Evolutionary conservation across 2,329 filamentous ascomycete species (phyloP), one percentile per base, ranked within the genome.

Genomic region (Fusarium sacchari): DNA sequence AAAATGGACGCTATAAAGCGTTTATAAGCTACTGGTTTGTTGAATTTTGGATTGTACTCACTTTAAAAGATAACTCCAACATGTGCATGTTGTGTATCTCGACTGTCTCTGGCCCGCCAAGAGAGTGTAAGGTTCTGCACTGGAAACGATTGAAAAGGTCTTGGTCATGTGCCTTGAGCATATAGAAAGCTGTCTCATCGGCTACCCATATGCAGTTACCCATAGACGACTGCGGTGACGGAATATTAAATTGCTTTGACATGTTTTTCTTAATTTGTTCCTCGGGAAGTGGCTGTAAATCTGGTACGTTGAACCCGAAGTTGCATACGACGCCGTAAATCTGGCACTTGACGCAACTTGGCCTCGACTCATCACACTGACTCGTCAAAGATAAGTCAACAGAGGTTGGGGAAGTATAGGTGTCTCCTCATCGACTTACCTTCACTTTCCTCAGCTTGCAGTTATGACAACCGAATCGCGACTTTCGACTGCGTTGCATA

Each of bases 201-300:
- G 32, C 32, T 22, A 10, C 32, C 49, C 49, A 53, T 22, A 53
- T 36, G 7, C 5, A 26, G 10, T 37, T 53, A 3, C 32, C 49
- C 10, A 13, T 53, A 8, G 49, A 26, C 0, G 6, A 22, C 9
- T 26, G 49, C 37, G 32, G 49, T 37, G 49, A 53, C 11, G 13
- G 12, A 15, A 15, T 2, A 0, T 4, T 20, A 22, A 6, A 3
- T 12, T 17, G 24, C 12, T 37, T 22, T 12, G 2, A 2, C 6
- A 3, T 9, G 9, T 9, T 15, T 11, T 20, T 10, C 12, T 52
- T 13, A 3, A 3, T 28, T 22, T 11, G 6, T 22, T 37, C 12
- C 18, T 52, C 49, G 1, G 49, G n/a, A 26, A 37, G 49, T 17
- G 49, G 2, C 18, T 53, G 49, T 1, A 53, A 36, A 22, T 53